These are phyloP conservation scores for Phytophthora brassicae DNA, from an alignment of 352 stramenopile species.

Conservation along the genomic window DNA sequence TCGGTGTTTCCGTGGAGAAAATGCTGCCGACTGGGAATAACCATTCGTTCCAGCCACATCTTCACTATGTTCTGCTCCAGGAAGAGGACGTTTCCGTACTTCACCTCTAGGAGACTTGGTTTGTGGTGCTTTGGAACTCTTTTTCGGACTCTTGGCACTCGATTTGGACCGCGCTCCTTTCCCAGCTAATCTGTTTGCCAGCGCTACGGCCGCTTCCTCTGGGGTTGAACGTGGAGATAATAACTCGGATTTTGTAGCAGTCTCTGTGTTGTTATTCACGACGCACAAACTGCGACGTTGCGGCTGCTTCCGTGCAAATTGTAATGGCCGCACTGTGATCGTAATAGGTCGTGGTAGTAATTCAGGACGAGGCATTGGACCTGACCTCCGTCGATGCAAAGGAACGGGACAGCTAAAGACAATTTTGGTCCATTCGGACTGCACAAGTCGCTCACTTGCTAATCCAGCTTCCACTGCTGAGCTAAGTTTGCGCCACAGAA, in stretches of 20 bases:
- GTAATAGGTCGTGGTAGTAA: slow-evolving; percentile 58
- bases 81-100: slow-evolving; percentile 26
- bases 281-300: slow-evolving; percentile 26
- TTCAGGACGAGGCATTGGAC: slow-evolving; percentile 41
- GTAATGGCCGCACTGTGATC: slow-evolving; percentile 58
- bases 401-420: slow-evolving; percentile 53
- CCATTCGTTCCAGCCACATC: slow-evolving; percentile 7
- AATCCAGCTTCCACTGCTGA: slow-evolving; percentile 37
- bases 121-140: slow-evolving; percentile 24
- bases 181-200: slow-evolving; percentile 24
- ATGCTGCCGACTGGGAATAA: slow-evolving; percentile 12
- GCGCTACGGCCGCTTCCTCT: slow-evolving; percentile 13
- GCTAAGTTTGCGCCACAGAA: slow-evolving; percentile 60
- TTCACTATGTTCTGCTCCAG: slow-evolving; percentile 14
- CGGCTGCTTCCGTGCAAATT: slow-evolving; percentile 37
- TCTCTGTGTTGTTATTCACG: slow-evolving; percentile 11
- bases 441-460: slow-evolving; percentile 37
- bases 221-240: slow-evolving; percentile 15
- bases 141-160: slow-evolving; percentile 28
- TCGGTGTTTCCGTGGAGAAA: slow-evolving; percentile 45
- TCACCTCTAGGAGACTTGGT: slow-evolving; percentile 32
- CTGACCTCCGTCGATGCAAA: slow-evolving; percentile 34
- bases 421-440: slow-evolving; percentile 85
- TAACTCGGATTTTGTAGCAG: slow-evolving; percentile 11
- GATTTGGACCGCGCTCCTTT: slow-evolving; percentile 20